phyloP scores from a whole-genome alignment of 768 basidiomycete species.

The Lentinula sp. region DNA sequence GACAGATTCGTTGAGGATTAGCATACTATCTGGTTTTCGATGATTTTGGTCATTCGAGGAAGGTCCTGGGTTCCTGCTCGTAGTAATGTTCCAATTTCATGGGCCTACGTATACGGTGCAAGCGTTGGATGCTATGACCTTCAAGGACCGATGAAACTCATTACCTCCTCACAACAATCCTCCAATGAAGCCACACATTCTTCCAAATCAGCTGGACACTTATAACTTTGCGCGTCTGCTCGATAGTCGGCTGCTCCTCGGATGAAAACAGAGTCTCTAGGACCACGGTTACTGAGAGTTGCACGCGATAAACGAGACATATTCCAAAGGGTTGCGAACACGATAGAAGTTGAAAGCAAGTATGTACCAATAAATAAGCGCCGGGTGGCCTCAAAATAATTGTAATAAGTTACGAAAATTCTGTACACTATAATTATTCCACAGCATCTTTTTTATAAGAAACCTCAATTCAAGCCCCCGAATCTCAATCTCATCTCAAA shows the following conservation, averaged over 20 bases:
- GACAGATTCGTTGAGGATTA: not conserved
- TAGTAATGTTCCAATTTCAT: slow-evolving; percentile 64
- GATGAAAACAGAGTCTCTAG: slow-evolving; percentile 65
- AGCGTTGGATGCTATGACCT: slow-evolving; percentile 2
- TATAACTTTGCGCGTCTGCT: slow-evolving; percentile 51
- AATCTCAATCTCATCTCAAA: no score
- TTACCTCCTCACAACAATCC: slow-evolving; percentile 70
- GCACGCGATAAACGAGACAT: slow-evolving; percentile 51
- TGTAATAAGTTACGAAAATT: not conserved
- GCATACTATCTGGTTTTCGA: slow-evolving; percentile 62
- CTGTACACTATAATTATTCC: not conserved
- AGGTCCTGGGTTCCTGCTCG: slow-evolving; percentile 68
- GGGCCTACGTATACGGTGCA: slow-evolving; percentile 34
- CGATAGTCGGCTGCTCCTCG: slow-evolving; percentile 56
- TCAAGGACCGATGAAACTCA: not conserved
- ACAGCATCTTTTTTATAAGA: not conserved
- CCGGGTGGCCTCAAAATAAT: not conserved
- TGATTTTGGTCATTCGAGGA: slow-evolving; percentile 60
- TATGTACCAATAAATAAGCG: not conserved
- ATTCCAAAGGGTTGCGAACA: not conserved
- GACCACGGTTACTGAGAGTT: slow-evolving; percentile 34
- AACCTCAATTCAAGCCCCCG: no score
- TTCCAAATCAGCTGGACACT: slow-evolving; percentile 62
- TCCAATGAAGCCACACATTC: slow-evolving; percentile 78
- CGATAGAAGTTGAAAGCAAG: not conserved